These are phyloP conservation scores for Calonectria pseudoturangicola DNA, from an alignment of 2,329 filamentous ascomycete genomes.

Conservation along the genomic window DNA sequence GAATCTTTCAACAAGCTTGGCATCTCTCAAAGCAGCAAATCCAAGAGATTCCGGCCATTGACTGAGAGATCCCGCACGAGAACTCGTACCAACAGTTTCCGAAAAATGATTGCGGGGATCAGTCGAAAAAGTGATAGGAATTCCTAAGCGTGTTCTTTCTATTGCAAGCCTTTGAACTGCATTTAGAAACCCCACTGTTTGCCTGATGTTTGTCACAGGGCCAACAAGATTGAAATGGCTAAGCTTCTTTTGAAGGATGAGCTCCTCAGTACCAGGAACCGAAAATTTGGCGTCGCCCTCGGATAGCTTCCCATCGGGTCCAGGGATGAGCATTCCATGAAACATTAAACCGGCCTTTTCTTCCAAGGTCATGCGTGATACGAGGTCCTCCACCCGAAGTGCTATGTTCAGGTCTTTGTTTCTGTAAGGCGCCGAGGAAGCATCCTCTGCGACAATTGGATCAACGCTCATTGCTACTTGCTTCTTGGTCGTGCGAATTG, in stretches of 20 bases:
- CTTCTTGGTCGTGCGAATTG: neutral
- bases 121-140: conserved; percentile 68
- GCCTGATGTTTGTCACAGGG: conserved; percentile 60
- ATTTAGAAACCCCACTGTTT: conserved; percentile 63
- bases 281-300: conserved; percentile 17
- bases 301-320: conserved; percentile 51
- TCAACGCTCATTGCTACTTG: neutral
- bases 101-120: conserved; percentile 67
- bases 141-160: conserved; percentile 65
- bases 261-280: conserved; percentile 32
- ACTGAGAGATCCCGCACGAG: conserved; percentile 64
- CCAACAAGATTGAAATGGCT: conserved; percentile 69
- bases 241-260: conserved; percentile 32
- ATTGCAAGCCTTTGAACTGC: conserved; percentile 62
- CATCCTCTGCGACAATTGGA: neutral
- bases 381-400: conserved; percentile 22
- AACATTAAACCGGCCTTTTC: conserved; percentile 63
- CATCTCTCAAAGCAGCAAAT: conserved; percentile 66
- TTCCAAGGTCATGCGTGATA: conserved; percentile 26
- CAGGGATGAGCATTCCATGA: conserved; percentile 58
- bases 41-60: conserved; percentile 71
- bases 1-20: conserved; percentile 64
- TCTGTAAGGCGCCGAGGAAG: neutral
- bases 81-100: conserved; percentile 65
- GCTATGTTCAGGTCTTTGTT: neutral